Conservation (phyloP, 768 basidiomycete species). For the Lentinula sp. region DNA sequence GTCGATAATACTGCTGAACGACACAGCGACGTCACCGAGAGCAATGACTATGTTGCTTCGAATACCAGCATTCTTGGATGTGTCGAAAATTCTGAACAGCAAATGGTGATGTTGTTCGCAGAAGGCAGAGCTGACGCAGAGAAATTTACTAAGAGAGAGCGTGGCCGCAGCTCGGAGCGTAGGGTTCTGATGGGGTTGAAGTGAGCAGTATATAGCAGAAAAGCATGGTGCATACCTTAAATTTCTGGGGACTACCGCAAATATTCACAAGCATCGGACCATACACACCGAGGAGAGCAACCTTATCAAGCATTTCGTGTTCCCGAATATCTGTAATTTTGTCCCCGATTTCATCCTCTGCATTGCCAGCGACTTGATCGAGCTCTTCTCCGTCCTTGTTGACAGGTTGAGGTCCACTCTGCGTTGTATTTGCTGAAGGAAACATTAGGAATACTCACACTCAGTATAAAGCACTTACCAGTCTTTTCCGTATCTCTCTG, state of each 20-base stretch:
- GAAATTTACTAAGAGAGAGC: slow-evolving; percentile 89
- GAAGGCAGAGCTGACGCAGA: slow-evolving; percentile 91
- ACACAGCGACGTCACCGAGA: slow-evolving; percentile 94
- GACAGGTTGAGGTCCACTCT: slow-evolving; percentile 29
- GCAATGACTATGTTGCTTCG: slow-evolving; percentile 97
- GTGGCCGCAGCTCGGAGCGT: slow-evolving; percentile 84
- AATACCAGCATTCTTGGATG: slow-evolving; percentile 82
- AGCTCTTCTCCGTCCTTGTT: slow-evolving; percentile 78
- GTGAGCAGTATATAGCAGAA: background rate
- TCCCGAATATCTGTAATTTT: slow-evolving; percentile 81
- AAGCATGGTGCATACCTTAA: slow-evolving; percentile 53
- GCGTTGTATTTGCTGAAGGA: slow-evolving; percentile 53
- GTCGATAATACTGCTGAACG: slow-evolving; percentile 95
- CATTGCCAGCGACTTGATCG: slow-evolving; percentile 95
- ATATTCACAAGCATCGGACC: slow-evolving; percentile 90
- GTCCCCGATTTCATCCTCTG: slow-evolving; percentile 98
- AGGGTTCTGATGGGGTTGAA: slow-evolving; percentile 51
- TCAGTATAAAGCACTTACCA: slow-evolving; percentile 37
- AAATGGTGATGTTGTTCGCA: slow-evolving; percentile 87
- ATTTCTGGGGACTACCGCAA: slow-evolving; percentile 84
- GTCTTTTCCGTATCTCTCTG: slow-evolving; percentile 87
- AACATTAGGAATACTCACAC: background rate
- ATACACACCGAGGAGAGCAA: slow-evolving; percentile 77
- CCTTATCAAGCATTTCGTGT: slow-evolving; percentile 80
- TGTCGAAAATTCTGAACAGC: slow-evolving; percentile 92